A percentile compares a stretch with the other conserved stretches of the same genome.
Conservation (phyloP, 768 basidiomycete species). For the Mycena pura region DNA sequence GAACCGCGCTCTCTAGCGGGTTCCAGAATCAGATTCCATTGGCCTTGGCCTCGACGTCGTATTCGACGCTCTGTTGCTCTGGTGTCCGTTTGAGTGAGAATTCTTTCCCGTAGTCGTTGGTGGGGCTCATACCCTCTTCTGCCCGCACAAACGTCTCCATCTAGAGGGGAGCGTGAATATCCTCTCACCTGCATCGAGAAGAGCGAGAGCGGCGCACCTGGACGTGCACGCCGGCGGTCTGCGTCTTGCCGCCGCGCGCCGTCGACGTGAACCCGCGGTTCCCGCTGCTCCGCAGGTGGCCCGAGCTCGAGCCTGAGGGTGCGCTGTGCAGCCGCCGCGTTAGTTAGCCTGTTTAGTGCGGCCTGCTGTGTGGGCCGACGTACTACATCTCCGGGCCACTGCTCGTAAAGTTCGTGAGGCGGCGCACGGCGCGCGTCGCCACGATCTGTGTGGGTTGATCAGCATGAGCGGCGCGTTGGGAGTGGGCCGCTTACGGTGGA, state of each 20-base stretch:
- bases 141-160: constrained; percentile 57
- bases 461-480: too few species aligned
- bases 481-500: constrained; percentile 58
- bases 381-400: constrained; percentile 54
- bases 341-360: not conserved
- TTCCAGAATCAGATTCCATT: constrained; percentile 11
- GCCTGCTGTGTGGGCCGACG: constrained; percentile 24
- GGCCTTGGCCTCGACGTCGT: constrained; percentile 40
- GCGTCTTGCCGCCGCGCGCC: constrained; percentile 26
- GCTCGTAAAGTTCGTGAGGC: constrained; percentile 58
- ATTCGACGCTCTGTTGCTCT: constrained; percentile 29
- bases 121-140: constrained; percentile 36
- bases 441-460: constrained; percentile 50
- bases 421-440: constrained; percentile 65
- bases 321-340: constrained; percentile 20
- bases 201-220: constrained; percentile 39
- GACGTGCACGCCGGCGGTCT: constrained; percentile 49
- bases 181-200: not conserved
- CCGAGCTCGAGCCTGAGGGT: constrained; percentile 34
- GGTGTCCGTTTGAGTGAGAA: constrained; percentile 39
- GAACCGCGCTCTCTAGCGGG: not conserved
- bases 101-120: constrained; percentile 27
- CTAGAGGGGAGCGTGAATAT: constrained; percentile 27
- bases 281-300: constrained; percentile 29
- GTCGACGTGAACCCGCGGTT: constrained; percentile 30